Percentiles rank a stretch among this genome's conserved stretches.
Conservation (phyloP, 257 asterid genomes). For the Nicotiana attenuata region DNA sequence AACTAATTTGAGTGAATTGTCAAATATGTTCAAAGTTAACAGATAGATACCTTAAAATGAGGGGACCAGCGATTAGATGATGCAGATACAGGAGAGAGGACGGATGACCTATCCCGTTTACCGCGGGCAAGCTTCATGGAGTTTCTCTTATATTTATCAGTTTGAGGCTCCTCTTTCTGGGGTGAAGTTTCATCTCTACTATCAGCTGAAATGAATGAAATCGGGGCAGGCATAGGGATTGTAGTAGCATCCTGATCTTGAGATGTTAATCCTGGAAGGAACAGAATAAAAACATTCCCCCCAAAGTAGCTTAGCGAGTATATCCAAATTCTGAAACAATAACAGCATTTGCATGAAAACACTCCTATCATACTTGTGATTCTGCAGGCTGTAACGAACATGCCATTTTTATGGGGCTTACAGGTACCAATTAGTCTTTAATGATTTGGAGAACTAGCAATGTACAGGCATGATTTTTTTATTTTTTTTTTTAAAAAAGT, state of each 20-base stretch:
- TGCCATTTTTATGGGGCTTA: too few species aligned
- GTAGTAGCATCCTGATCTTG: constrained; percentile 39
- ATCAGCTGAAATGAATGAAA: constrained; percentile 49
- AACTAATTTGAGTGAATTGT: background rate
- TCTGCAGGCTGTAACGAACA: background rate
- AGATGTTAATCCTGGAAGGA: constrained; percentile 25
- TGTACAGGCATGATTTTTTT: background rate
- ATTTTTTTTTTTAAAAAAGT: background rate
- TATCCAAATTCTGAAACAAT: constrained; percentile 24
- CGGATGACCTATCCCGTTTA: constrained; percentile 23
- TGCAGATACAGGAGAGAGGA: constrained; percentile 55
- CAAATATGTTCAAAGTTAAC: background rate
- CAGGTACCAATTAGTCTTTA: background rate
- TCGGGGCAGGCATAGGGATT: constrained; percentile 52
- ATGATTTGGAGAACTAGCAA: background rate
- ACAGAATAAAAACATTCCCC: constrained; percentile 32
- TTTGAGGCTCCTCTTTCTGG: constrained; percentile 30
- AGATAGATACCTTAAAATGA: constrained; percentile 51
- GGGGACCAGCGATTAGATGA: constrained; percentile 58
- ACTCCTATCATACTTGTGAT: background rate
- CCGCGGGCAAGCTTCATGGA: constrained; percentile 38
- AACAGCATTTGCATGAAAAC: background rate
- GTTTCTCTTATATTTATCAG: constrained; percentile 24
- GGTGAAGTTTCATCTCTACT: constrained; percentile 44
- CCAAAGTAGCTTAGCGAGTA: background rate